These are phyloP conservation scores for Grosmannia penicillata DNA, from an alignment of 2,329 filamentous ascomycete genomes.

Conservation along the genomic window DNA sequence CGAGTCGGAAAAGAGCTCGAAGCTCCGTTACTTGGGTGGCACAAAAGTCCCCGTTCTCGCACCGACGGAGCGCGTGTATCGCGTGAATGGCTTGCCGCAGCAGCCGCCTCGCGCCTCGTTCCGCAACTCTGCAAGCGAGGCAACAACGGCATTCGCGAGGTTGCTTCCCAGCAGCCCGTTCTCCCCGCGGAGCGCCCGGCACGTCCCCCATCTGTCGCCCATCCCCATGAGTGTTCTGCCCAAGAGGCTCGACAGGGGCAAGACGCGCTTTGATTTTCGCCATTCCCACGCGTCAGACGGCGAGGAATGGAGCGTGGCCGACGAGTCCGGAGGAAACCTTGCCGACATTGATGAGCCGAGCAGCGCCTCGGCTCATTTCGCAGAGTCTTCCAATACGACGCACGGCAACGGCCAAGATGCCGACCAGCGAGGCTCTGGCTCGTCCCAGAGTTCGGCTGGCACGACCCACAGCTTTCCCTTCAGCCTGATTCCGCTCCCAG, in stretches of 20 bases:
- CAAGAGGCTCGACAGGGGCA: conserved; percentile 1
- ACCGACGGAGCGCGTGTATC: conserved; percentile 16
- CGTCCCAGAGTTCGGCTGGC: conserved; percentile 6
- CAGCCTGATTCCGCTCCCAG: conserved; percentile 16
- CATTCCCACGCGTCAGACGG: conserved; percentile 3
- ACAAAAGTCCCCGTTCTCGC: conserved; percentile 15
- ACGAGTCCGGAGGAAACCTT: not conserved
- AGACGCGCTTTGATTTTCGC: conserved; percentile 8
- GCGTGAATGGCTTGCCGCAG: conserved; percentile 17
- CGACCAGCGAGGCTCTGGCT: conserved; percentile 3
- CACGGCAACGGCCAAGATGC: not conserved
- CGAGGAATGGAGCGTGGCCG: not conserved
- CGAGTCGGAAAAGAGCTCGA: conserved; percentile 7
- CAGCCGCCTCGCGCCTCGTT: conserved; percentile 11
- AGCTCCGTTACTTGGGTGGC: conserved; percentile 10
- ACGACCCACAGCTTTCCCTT: conserved; percentile 15
- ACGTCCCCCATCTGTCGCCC: conserved; percentile 3
- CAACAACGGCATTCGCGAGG: not conserved
- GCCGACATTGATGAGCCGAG: not conserved
- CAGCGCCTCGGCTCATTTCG: not conserved
- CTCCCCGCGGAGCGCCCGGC: conserved; percentile 2
- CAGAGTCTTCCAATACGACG: not conserved
- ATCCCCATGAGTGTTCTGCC: conserved; percentile 1
- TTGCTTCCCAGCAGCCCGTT: conserved; percentile 9
- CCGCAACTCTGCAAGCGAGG: conserved; percentile 3